Evolutionary conservation across 1,284 basidiomycete genomes (phyloP).

Genomic region (Porogramme epimiltina): DNA sequence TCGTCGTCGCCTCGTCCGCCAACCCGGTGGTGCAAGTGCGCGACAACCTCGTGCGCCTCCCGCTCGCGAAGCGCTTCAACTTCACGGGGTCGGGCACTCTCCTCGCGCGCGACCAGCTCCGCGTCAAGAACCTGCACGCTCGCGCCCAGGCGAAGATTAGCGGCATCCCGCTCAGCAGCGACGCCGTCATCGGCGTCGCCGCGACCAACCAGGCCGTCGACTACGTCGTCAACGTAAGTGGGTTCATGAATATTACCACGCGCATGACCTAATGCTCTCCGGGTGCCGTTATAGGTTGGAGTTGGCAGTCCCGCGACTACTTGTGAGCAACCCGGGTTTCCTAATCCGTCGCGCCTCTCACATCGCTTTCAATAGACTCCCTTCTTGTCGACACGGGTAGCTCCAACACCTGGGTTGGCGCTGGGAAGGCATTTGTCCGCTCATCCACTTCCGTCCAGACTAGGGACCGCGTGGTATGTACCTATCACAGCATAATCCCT

Average conservation of each 20-base stretch:
- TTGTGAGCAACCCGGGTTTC: slow-evolving; percentile 26
- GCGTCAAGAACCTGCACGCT: slow-evolving; percentile 22
- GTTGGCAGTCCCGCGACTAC: slow-evolving; percentile 37
- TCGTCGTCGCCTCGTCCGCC: slow-evolving; percentile 24
- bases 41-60: slow-evolving; percentile 26
- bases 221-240: slow-evolving; percentile 33
- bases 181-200: slow-evolving; percentile 27
- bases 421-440: slow-evolving; percentile 43
- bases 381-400: slow-evolving; percentile 36
- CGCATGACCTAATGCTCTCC: not conserved
- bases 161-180: slow-evolving; percentile 9
- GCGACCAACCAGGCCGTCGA: slow-evolving; percentile 42
- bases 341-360: not conserved
- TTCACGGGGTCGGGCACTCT: slow-evolving; percentile 25
- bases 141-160: slow-evolving; percentile 19
- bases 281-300: slow-evolving; percentile 24
- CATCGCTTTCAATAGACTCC: slow-evolving; percentile 20
- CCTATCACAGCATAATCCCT: not conserved
- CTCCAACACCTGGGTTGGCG: slow-evolving; percentile 73
- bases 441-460: slow-evolving; percentile 49
- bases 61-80: slow-evolving; percentile 32
- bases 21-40: slow-evolving; percentile 25
- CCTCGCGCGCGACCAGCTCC: slow-evolving; percentile 28
- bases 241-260: not conserved
- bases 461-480: slow-evolving; percentile 38